These are phyloP conservation scores for Apiotrichum sp. DNA, from an alignment of 1,284 basidiomycete genomes.

Conservation along the genomic window DNA sequence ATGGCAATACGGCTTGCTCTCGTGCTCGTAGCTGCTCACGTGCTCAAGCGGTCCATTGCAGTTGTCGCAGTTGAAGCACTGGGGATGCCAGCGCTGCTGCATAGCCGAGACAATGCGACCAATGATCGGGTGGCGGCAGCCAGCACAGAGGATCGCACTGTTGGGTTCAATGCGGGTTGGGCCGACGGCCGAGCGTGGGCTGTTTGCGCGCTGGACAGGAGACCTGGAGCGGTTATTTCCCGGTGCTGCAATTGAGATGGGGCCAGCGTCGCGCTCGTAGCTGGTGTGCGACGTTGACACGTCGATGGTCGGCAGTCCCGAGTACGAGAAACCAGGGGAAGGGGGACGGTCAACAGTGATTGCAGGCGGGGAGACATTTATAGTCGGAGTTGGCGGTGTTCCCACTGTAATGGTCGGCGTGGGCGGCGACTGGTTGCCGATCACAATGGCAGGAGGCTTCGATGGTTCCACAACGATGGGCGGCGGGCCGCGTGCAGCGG, in stretches of 20 bases:
- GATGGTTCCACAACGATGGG: background rate
- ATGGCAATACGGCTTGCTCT: constrained; percentile 89
- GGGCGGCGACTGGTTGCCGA: constrained; percentile 1
- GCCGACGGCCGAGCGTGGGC: background rate
- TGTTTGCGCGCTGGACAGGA: background rate
- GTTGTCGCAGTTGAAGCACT: constrained; percentile 68
- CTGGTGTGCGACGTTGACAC: constrained; percentile 30
- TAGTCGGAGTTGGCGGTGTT: background rate
- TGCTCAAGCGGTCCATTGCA: constrained; percentile 84
- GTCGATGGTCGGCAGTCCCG: constrained; percentile 31
- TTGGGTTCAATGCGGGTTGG: constrained; percentile 13
- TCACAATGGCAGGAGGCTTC: background rate
- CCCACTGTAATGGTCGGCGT: constrained; percentile 5
- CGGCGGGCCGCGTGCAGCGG: background rate
- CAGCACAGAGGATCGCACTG: constrained; percentile 37
- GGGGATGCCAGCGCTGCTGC: constrained; percentile 81
- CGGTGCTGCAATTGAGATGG: constrained; percentile 20
- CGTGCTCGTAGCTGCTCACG: constrained; percentile 86
- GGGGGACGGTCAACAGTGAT: constrained; percentile 4
- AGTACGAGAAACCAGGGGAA: constrained; percentile 19
- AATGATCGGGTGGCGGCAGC: constrained; percentile 62
- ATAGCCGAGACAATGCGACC: constrained; percentile 91
- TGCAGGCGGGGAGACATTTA: background rate
- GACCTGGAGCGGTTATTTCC: background rate
- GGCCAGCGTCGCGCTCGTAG: constrained; percentile 7